Percentiles rank a stretch among this genome's conserved stretches.
Evolutionary conservation across 2,329 filamentous ascomycete species (phyloP).

Genomic region (Neopestalotiopsis sp.): DNA sequence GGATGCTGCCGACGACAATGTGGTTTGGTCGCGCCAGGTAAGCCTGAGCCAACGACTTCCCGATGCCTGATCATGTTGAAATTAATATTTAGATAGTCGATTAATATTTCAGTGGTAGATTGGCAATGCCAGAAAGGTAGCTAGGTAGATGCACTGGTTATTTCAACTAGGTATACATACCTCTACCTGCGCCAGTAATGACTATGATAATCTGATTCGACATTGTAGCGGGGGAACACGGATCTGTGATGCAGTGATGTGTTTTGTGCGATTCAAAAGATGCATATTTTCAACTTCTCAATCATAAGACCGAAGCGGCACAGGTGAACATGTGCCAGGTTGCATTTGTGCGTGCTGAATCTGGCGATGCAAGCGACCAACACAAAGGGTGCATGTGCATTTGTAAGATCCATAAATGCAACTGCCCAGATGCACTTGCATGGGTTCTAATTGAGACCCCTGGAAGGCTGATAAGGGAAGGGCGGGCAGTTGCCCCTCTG

Average conservation of each 20-base stretch:
- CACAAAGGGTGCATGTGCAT: too few species aligned
- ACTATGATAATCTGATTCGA: not conserved
- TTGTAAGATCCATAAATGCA: too few species aligned
- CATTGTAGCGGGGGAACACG: not conserved
- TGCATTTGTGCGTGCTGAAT: too few species aligned
- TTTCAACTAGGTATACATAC: not conserved
- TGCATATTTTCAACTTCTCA: not conserved
- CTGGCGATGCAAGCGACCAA: too few species aligned
- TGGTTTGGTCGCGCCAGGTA: conserved; percentile 43
- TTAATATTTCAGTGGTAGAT: not conserved
- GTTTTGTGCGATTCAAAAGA: not conserved
- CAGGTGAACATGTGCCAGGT: too few species aligned
- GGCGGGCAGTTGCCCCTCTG: too few species aligned
- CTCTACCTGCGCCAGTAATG: conserved; percentile 11
- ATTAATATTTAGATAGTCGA: not conserved
- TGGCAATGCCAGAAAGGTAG: not conserved
- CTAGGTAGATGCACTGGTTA: not conserved
- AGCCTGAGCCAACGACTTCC: conserved; percentile 33
- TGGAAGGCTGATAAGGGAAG: too few species aligned
- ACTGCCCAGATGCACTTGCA: too few species aligned
- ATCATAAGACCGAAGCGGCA: not conserved
- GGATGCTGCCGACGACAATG: conserved; percentile 47
- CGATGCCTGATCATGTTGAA: conserved; percentile 34
- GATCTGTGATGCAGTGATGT: not conserved
- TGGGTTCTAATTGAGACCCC: too few species aligned